A percentile compares a stretch with the other conserved stretches of the same genome.
These are phyloP conservation scores for Tubosaeta brunneosetosa DNA, from an alignment of 768 basidiomycete species.

Conservation along the genomic window DNA sequence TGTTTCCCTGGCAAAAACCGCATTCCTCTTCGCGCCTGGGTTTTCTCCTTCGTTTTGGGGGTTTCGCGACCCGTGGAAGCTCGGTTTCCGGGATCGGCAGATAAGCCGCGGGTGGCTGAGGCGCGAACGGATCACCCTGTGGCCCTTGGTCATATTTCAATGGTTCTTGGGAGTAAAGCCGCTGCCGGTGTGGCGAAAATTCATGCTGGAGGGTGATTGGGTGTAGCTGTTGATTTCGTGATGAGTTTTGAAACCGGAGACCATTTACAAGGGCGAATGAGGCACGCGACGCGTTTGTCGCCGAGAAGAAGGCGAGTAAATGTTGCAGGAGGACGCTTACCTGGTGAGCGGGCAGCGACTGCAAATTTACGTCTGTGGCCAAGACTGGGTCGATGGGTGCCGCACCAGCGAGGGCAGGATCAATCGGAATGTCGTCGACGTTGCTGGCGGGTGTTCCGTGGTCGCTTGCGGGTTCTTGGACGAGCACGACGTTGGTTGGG, in stretches of 20 bases:
- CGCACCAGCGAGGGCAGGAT: conserved; percentile 59
- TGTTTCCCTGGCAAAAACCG: conserved; percentile 72
- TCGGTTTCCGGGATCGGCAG: conserved; percentile 44
- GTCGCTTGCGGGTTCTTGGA: conserved; percentile 57
- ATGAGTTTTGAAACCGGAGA: conserved; percentile 14
- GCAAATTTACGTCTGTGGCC: conserved; percentile 27
- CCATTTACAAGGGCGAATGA: conserved; percentile 21
- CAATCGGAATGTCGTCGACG: conserved; percentile 71
- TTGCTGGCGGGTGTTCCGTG: conserved; percentile 54
- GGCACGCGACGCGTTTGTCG: conserved; percentile 70
- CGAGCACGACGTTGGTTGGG: conserved; percentile 35
- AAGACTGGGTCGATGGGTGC: conserved; percentile 52
- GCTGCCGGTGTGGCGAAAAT: conserved; percentile 9
- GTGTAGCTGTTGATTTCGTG: conserved; percentile 20
- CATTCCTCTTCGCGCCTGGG: conserved; percentile 61
- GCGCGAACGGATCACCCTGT: conserved; percentile 81
- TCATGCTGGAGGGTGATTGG: conserved; percentile 30
- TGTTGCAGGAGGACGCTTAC: conserved; percentile 34
- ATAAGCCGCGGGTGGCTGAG: conserved; percentile 51
- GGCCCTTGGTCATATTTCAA: conserved; percentile 68
- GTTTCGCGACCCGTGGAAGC: conserved; percentile 40
- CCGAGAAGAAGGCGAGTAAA: conserved; percentile 14
- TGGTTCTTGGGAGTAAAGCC: conserved; percentile 30
- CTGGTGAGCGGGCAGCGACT: conserved; percentile 20
- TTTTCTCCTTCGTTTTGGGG: conserved; percentile 42